Evolutionary conservation across 176 grass and related monocot genomes (phyloP).

Genomic region (Tillandsia leiboldiana): DNA sequence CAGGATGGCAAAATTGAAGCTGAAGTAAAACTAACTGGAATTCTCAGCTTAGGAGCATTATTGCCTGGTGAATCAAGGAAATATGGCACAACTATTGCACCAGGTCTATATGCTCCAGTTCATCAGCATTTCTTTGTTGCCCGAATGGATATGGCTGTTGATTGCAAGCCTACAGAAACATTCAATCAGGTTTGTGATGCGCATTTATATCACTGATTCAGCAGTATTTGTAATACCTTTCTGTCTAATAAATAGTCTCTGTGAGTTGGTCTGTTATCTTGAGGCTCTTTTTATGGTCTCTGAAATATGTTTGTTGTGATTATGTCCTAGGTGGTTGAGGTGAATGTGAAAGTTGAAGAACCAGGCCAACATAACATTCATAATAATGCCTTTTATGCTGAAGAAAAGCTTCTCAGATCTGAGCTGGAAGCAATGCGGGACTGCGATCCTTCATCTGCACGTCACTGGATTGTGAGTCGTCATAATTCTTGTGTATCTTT

Average conservation of each 20-base stretch:
- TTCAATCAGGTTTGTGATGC: constrained; percentile 73
- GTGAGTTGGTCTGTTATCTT: too few species aligned
- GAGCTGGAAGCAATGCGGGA: constrained; percentile 97
- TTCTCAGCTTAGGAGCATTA: constrained; percentile 94
- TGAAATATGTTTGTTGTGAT: constrained; percentile 11
- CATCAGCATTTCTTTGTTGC: constrained; percentile 99
- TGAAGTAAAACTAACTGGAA: constrained; percentile 97
- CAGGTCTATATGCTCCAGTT: constrained; percentile 97
- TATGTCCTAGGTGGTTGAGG: constrained; percentile 65
- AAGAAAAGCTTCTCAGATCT: constrained; percentile 79
- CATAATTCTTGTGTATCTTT: neutral
- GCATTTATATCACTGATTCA: neutral
- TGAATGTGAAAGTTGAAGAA: constrained; percentile 87
- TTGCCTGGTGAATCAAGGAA: constrained; percentile 91
- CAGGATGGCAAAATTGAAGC: constrained; percentile 99
- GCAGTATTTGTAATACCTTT: neutral
- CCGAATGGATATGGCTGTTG: constrained; percentile 96
- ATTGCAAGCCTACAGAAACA: constrained; percentile 89
- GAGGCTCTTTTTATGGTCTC: neutral
- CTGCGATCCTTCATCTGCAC: constrained; percentile 68
- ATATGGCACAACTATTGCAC: constrained; percentile 98
- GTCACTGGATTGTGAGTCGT: constrained; percentile 93
- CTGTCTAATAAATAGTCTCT: too few species aligned
- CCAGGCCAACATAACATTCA: constrained; percentile 84
- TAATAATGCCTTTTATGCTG: constrained; percentile 93